Conservation (phyloP, 1,139 yeast species). For the Hansenula sp. region DNA sequence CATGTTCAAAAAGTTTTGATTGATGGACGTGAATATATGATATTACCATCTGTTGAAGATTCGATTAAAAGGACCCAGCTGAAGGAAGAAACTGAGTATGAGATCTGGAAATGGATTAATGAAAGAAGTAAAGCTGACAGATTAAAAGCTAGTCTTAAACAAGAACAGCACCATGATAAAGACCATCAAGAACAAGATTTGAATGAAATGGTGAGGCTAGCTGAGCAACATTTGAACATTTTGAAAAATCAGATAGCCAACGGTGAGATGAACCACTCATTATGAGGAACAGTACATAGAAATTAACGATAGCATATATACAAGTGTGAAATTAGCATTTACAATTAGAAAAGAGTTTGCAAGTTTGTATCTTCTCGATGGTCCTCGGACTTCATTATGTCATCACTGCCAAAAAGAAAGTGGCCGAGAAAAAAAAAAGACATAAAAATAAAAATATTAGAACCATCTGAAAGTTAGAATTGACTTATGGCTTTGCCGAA, state of each 20-base stretch:
- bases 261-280: neutral
- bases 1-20: slow-evolving; percentile 29
- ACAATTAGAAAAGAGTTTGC: no score
- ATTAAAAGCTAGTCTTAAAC: slow-evolving; percentile 5
- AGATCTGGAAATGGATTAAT: slow-evolving; percentile 81
- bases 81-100: slow-evolving; percentile 51
- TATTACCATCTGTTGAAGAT: slow-evolving; percentile 44
- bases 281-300: neutral
- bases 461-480: no score
- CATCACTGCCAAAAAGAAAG: no score
- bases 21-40: slow-evolving; percentile 40
- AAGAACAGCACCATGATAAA: slow-evolving; percentile 7
- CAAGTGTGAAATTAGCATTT: no score
- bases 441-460: no score
- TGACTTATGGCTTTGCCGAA: no score
- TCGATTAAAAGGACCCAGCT: slow-evolving; percentile 32
- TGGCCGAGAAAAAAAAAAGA: no score
- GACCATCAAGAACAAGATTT: slow-evolving; percentile 40
- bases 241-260: slow-evolving; percentile 24
- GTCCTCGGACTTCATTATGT: no score
- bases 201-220: slow-evolving; percentile 49
- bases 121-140: slow-evolving; percentile 34
- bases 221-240: slow-evolving; percentile 47
- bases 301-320: neutral
- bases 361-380: no score